Percentiles rank a stretch among this genome's conserved stretches.
phyloP scores from a whole-genome alignment of 306 rosid species.

The Vachellia collinsii region DNA sequence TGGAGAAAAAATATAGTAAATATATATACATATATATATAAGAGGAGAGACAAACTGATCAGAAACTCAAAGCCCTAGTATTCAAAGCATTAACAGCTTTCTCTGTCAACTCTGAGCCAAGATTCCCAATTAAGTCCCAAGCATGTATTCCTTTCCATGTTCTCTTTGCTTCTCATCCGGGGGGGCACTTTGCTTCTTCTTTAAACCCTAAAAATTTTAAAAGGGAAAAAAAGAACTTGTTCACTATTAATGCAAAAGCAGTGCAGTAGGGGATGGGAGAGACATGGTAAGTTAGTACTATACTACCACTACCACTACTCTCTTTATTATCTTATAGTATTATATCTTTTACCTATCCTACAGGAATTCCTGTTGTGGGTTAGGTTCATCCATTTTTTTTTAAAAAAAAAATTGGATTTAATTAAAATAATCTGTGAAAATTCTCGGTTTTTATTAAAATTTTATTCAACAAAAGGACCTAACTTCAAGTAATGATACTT shows the following conservation, averaged over 20 bases:
- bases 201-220: slow-evolving; percentile 15
- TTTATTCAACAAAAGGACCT: no score
- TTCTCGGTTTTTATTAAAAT: no score
- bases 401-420: no score
- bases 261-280: slow-evolving; percentile 58
- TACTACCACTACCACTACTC: slow-evolving; percentile 11
- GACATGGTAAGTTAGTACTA: slow-evolving; percentile 35
- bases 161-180: slow-evolving; percentile 76
- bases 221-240: not conserved
- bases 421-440: no score
- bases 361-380: no score
- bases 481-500: no score
- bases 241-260: slow-evolving; percentile 56
- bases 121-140: slow-evolving; percentile 83
- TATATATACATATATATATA: not conserved
- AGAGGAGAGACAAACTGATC: slow-evolving; percentile 52
- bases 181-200: slow-evolving; percentile 57
- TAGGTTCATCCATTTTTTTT: no score
- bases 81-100: slow-evolving; percentile 50
- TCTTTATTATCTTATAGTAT: slow-evolving; percentile 45
- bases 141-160: slow-evolving; percentile 68
- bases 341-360: not conserved
- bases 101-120: slow-evolving; percentile 66
- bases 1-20: slow-evolving; percentile 10
- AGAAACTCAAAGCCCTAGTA: slow-evolving; percentile 52